Evolutionary conservation across 257 asterid species (phyloP).

Genomic region (Solanum chiquidenum): DNA sequence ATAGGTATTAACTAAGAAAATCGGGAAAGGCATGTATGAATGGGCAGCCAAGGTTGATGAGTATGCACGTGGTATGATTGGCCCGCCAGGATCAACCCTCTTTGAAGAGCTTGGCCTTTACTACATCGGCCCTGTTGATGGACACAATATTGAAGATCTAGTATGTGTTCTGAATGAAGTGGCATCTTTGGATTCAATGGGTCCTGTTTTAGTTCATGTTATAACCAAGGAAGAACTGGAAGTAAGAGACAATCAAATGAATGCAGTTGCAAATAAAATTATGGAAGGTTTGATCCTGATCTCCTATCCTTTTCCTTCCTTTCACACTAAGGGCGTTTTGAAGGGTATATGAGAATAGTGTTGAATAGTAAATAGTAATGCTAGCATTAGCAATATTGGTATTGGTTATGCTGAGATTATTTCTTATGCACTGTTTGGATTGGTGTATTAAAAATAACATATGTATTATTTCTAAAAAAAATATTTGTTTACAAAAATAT

Average conservation of each 20-base stretch:
- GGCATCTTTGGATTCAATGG: slow-evolving; percentile 79
- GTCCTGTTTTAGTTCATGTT: slow-evolving; percentile 87
- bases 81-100: slow-evolving; percentile 90
- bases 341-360: background rate
- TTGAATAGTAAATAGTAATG: background rate
- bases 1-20: slow-evolving; percentile 66
- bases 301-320: background rate
- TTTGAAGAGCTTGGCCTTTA: slow-evolving; percentile 93
- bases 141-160: slow-evolving; percentile 85
- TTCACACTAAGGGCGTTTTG: background rate
- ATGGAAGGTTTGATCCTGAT: slow-evolving; percentile 23
- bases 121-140: slow-evolving; percentile 92
- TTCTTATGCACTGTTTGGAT: background rate
- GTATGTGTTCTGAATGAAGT: slow-evolving; percentile 70
- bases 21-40: slow-evolving; percentile 81
- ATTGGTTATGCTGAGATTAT: background rate
- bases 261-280: slow-evolving; percentile 10
- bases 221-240: slow-evolving; percentile 47
- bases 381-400: background rate
- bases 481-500: background rate
- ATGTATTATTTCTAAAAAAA: background rate
- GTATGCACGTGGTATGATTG: slow-evolving; percentile 88
- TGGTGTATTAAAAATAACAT: background rate
- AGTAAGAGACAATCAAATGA: slow-evolving; percentile 16
- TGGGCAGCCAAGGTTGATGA: slow-evolving; percentile 97